A percentile compares a stretch with the other conserved stretches of the same genome.
These are phyloP conservation scores for Lanmaoa rubissima DNA, from an alignment of 768 basidiomycete species.

Conservation along the genomic window DNA sequence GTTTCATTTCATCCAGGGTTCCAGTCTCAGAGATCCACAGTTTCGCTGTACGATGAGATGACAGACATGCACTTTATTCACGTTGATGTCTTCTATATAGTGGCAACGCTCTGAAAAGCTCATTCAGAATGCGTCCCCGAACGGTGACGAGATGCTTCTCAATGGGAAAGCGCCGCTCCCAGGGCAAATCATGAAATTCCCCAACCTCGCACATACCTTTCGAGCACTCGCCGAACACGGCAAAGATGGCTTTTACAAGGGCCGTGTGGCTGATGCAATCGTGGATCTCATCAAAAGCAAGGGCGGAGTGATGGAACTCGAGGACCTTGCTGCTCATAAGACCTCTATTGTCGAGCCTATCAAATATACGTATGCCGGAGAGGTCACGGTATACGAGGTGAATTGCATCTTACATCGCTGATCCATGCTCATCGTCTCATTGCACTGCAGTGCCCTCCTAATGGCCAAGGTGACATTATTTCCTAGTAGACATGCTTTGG, in stretches of 20 bases:
- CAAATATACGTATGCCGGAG: conserved; percentile 80
- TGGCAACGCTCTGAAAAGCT: conserved; percentile 57
- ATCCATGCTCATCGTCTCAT: neutral
- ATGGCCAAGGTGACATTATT: conserved; percentile 72
- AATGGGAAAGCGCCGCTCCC: conserved; percentile 80
- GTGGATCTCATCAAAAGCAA: conserved; percentile 80
- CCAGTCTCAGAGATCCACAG: conserved; percentile 87
- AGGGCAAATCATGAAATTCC: conserved; percentile 80
- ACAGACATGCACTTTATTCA: neutral
- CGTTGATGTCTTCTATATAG: conserved; percentile 23
- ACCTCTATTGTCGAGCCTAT: conserved; percentile 86
- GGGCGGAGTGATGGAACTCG: conserved; percentile 91
- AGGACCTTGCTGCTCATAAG: conserved; percentile 85
- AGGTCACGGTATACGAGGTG: conserved; percentile 92
- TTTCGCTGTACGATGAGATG: conserved; percentile 40
- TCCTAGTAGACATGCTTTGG: neutral
- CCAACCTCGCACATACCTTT: conserved; percentile 83
- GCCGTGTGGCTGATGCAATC: conserved; percentile 84
- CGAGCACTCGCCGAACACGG: conserved; percentile 75
- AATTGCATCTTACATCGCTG: conserved; percentile 8
- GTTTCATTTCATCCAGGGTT: conserved; percentile 44
- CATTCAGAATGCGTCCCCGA: conserved; percentile 82
- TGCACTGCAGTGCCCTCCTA: conserved; percentile 78
- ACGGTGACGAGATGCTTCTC: conserved; percentile 82
- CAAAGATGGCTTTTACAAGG: conserved; percentile 93